Evolutionary conservation across 352 stramenopile genomes (phyloP), one percentile per base, ranked within the genome.

Genomic region (Phytopythium aichiense): DNA sequence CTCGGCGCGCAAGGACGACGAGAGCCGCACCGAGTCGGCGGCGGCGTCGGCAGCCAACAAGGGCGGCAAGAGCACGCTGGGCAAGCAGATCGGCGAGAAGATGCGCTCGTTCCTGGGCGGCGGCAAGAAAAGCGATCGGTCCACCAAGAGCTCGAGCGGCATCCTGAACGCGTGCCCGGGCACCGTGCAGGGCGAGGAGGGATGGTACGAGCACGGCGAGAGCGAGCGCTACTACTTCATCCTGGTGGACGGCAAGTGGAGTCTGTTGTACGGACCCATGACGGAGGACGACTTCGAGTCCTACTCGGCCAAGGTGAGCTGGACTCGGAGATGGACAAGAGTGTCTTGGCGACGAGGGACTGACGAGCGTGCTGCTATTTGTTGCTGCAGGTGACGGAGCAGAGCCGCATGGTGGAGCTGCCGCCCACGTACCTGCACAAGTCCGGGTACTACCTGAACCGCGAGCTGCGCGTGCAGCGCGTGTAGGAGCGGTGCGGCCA

Each of bases 211-310:
- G 62, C 86, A 94, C 61, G 86, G 86, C 38, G 86, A 92, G 67
- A 89, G 89, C 49, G 86, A 93, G 65, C 83, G 86, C 43, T 94
- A 94, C 66, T 94, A 94, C 68, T 94, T 94, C 60, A 68, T 92
- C 20, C 73, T 92, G 22, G 51, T 92, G 38, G 83, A 94, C 56
- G 72, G 76, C 67, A 94, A 92, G 69, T 94, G 85, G 85, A 92
- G 79, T 72, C 70, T 94, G 63, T 71, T 94, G 15, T 94, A 94
- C 61, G 85, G 85, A 1, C 83, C 83, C 25, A 92, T 94, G 79
- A 90, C 76, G 40, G 83, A 94, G 61, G 83, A 94, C 42, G 84
- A 92, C 67, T 94, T 90, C 61, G 85, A 92, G 51, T 12, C 71
- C 16, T 92, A 84, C 70, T 89, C 77, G 52, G 82, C 74, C 65